Base-by-base conservation (phyloP, 306 rosid genomes). In the Chamaecrista fasciculata region DNA sequence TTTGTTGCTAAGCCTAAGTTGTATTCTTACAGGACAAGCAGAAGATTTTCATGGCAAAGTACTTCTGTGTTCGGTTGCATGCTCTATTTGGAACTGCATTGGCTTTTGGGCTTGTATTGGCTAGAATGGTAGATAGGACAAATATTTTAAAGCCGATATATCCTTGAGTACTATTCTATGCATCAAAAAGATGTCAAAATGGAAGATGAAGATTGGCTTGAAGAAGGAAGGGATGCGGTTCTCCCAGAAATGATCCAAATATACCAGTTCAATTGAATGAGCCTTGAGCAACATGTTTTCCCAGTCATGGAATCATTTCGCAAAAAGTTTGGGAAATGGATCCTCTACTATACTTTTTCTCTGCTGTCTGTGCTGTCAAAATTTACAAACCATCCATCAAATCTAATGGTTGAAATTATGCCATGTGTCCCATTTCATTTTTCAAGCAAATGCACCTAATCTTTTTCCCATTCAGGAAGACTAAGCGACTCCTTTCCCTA, bases 1-100 rank as follows among this genome's bases (percentile, higher is more conserved):
- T 29, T 39, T 68, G 47, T 20, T 66, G 14, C 16, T 46, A 24
- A 73, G 53, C 66, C 24, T 5, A 28, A 29, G 43, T 9, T 39
- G 43, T 55, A 3, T 53, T 62, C 49, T 29, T 66, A 11, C 91
- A 90, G 98, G 96, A 90, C 80, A 87, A 86, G 28, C 81, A 72
- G 40, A 87, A 92, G 78, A 92, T 92, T 66, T 92, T 92, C 91
- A 90, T 87, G 96, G 98, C 96, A 4, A 92, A 92, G 80, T 89
- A 92, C 78, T 92, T 76, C 66, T 90, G 96, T 66, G 96, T 92
- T 82, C 81, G 96, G 79, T 62, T 92, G 74, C 98, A 90, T 75
- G 75, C 93, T 37, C 62, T 86, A 47, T 92, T 92, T 83, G 98
- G 98, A 69, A 79, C 79, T 56, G 93, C 96, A 33, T 50, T 90